Evolutionary conservation across 1,284 basidiomycete species (phyloP), one percentile per base, ranked within the genome.

Genomic region (Lentinula novae-zelandiae): DNA sequence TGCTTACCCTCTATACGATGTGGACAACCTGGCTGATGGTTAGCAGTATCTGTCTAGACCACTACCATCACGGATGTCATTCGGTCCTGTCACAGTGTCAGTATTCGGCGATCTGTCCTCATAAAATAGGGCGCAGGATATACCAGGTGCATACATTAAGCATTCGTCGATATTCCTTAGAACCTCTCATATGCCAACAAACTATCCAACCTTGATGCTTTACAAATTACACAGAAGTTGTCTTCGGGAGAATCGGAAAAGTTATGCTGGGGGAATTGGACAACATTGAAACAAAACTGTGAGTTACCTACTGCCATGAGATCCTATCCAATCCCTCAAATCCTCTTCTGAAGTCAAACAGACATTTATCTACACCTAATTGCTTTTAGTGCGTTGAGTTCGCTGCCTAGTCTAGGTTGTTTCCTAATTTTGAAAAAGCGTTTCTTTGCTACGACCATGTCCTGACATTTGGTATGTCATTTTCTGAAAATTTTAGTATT

Each of bases 381-480:
- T 22, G 54, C 54, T 15, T 42, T 42, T 42, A 56, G 54, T 56
- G 40, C 46, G 54, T 20, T 10, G 20, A 8, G 12, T 1, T 20
- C 4, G 44, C 20, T 46, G 22, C 20, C 12, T 20, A 9, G 5
- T 7, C n/a, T 51, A n/a, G 22, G 2, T 51, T n/a, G 5, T n/a
- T 27, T 27, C 49, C 7, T 10, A 53, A 20, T 13, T n/a, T 39
- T 13, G 31, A 1, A 3, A 15, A 31, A 58, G 57, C 57, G 10
- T 42, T 58, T 17, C 40, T 58, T 34, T 58, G 46, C 34, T 58
- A 58, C 33, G 57, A 58, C 57, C 39, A 58, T 38, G 20, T 58
- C 12, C 50, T 58, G 3, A 58, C 57, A 20, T 36, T 58, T 10
- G 49, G 57, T 58, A 44, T 5, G 22, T 34, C 2, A 15, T 17